A percentile compares a stretch with the other conserved stretches of the same genome.
phyloP scores from a whole-genome alignment of 257 asterid genomes.

The Oldenlandia corymbosa region DNA sequence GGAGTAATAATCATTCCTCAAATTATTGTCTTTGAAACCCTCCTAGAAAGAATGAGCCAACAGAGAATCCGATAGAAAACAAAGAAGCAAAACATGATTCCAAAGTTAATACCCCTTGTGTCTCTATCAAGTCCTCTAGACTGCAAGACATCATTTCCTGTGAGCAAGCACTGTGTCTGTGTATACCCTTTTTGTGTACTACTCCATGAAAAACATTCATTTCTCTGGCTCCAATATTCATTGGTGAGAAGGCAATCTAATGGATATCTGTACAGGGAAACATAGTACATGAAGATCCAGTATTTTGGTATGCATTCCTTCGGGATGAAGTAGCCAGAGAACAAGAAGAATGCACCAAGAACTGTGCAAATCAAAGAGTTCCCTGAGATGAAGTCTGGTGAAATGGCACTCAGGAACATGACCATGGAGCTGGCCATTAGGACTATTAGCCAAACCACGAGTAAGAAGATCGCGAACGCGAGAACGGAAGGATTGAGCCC shows the following conservation, averaged over 20 bases:
- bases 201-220: conserved; percentile 47
- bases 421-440: conserved; percentile 88
- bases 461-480: conserved; percentile 56
- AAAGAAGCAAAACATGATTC: conserved; percentile 66
- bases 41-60: conserved; percentile 63
- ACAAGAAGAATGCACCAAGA: conserved; percentile 79
- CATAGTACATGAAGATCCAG: conserved; percentile 85
- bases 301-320: conserved; percentile 69
- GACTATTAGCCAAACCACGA: conserved; percentile 74
- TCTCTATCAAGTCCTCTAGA: conserved; percentile 61
- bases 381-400: conserved; percentile 85
- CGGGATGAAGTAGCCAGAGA: conserved; percentile 86
- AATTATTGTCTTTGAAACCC: conserved; percentile 61
- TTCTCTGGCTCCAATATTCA: conserved; percentile 69
- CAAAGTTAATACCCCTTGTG: conserved; percentile 68
- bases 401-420: conserved; percentile 63
- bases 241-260: conserved; percentile 62
- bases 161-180: conserved; percentile 48
- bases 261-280: conserved; percentile 82
- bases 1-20: no score
- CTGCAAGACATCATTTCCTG: conserved; percentile 74
- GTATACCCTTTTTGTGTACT: conserved; percentile 6
- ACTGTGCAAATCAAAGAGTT: conserved; percentile 74
- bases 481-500: conserved; percentile 67
- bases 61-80: conserved; percentile 60